These are phyloP conservation scores for Pichia membranifaciens DNA, from an alignment of 805 yeast genomes.

Conservation along the genomic window DNA sequence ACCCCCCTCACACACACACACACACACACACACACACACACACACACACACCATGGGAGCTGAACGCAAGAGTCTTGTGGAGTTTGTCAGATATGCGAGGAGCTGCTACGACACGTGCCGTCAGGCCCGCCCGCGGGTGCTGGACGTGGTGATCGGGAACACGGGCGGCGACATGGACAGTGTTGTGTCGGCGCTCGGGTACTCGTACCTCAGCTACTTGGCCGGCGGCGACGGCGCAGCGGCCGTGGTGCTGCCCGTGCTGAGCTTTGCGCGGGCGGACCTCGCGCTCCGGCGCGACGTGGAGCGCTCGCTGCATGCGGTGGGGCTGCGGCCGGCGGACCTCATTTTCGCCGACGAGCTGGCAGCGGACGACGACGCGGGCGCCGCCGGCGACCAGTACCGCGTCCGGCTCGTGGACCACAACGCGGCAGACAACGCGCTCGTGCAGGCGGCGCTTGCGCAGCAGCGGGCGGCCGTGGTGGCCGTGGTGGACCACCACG, in stretches of 20 bases:
- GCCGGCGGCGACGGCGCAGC: constrained; percentile 22
- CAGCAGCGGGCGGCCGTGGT: constrained; percentile 31
- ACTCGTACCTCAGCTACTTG: constrained; percentile 50
- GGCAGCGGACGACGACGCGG: constrained; percentile 9
- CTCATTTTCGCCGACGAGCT: constrained; percentile 70
- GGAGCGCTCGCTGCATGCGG: constrained; percentile 41
- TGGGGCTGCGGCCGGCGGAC: constrained; percentile 41
- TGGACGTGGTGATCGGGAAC: constrained; percentile 61
- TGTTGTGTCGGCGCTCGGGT: constrained; percentile 66
- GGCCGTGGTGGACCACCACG: constrained; percentile 85
- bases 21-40: no score
- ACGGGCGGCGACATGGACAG: constrained; percentile 90
- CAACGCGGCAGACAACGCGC: constrained; percentile 33
- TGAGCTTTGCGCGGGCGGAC: constrained; percentile 68
- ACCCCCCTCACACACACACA: no score
- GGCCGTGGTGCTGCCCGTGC: constrained; percentile 50
- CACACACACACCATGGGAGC: no score
- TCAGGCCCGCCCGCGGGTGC: not conserved
- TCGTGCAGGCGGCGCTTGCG: not conserved
- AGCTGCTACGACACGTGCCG: no score
- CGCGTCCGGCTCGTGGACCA: constrained; percentile 63
- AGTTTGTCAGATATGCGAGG: constrained; percentile 4
- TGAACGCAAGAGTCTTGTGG: not conserved
- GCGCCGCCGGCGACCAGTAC: constrained; percentile 11
- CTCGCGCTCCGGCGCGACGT: constrained; percentile 69